Base-by-base conservation (phyloP, 2,329 filamentous ascomycete species). In the Colletotrichum spaethianum region DNA sequence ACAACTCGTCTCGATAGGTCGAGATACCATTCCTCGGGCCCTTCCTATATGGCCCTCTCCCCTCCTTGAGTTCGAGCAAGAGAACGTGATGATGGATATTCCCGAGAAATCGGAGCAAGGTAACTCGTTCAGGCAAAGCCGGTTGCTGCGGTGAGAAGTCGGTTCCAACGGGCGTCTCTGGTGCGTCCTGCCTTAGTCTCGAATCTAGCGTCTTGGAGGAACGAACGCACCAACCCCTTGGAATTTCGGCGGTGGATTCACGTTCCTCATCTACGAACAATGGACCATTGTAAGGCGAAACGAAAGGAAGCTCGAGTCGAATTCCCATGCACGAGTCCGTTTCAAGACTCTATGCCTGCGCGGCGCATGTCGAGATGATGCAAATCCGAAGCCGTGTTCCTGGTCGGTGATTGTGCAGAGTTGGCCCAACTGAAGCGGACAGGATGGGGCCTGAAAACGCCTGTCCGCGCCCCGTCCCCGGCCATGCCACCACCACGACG, bases 21-120 rank as follows among this genome's bases (percentile, higher is more conserved):
- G 26, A 8, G 26, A 8, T 33, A 26, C 33, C 66, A 57, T 59
- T 26, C 38, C 23, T 53, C 38, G 53, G 31, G 67, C 28, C 36
- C 8, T 48, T 44, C 23, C n/a, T 38, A 28, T 60, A 14, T 36
- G 20, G 16, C 2, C 31, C 53, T 52, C 18, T 16, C 20, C 23
- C 33, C 26, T 33, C 31, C n/a, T 16, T 14, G 46, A 50, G 46
- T 26, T 56, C 26, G 42, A 18, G 18, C 48, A 36, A 23, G 28
- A 48, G 33, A 56, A 62, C 28, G 68, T 8, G 33, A 57, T 31
- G 46, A 23, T 26, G 69, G 44, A 53, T 62, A 36, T 50, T 63
- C 36, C 64, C 69, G 64, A 63, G 38, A 63, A 57, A 68, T 72
- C 59, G 69, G 65, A 60, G 64, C 59, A 69, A 72, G 57, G 69